phyloP scores from a whole-genome alignment of 495 filamentous ascomycete genomes.

The Trichoderma parareesei region DNA sequence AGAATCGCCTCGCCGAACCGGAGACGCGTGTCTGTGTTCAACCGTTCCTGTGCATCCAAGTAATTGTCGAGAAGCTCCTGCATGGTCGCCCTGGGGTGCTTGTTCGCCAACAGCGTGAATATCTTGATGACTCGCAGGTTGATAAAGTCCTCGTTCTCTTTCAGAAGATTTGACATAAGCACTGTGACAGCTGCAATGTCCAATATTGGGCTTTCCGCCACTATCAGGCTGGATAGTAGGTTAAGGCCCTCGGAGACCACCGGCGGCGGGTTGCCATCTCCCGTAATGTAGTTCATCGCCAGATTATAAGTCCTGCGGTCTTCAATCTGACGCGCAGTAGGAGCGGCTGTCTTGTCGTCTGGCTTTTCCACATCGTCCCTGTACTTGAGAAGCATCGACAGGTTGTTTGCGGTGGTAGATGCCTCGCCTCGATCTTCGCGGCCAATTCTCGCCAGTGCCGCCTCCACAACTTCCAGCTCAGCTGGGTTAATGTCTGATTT shows the following conservation, averaged over 20 bases:
- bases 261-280: conserved; percentile 58
- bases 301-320: conserved; percentile 64
- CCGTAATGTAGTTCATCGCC: conserved; percentile 63
- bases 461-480: conserved; percentile 44
- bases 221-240: conserved; percentile 57
- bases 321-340: conserved; percentile 39
- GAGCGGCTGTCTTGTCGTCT: conserved; percentile 20
- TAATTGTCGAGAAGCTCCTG: conserved; percentile 63
- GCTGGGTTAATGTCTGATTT: conserved; percentile 37
- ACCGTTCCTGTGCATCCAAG: conserved; percentile 51
- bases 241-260: conserved; percentile 72
- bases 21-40: conserved; percentile 56
- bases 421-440: conserved; percentile 22
- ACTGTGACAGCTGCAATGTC: conserved; percentile 62
- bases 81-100: conserved; percentile 57
- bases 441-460: conserved; percentile 38
- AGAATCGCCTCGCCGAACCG: conserved; percentile 67
- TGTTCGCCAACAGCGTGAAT: conserved; percentile 54
- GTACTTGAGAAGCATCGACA: conserved; percentile 50
- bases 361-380: conserved; percentile 40
- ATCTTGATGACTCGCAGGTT: conserved; percentile 64
- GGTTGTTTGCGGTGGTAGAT: conserved; percentile 46
- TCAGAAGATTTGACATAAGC: conserved; percentile 57
- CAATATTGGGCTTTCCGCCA: conserved; percentile 52
- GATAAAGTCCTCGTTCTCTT: conserved; percentile 66